Percentiles rank a stretch among this genome's conserved stretches.
Conservation (phyloP, 202 grass and related monocot genomes). For the Schoenoplectus triqueter region DNA sequence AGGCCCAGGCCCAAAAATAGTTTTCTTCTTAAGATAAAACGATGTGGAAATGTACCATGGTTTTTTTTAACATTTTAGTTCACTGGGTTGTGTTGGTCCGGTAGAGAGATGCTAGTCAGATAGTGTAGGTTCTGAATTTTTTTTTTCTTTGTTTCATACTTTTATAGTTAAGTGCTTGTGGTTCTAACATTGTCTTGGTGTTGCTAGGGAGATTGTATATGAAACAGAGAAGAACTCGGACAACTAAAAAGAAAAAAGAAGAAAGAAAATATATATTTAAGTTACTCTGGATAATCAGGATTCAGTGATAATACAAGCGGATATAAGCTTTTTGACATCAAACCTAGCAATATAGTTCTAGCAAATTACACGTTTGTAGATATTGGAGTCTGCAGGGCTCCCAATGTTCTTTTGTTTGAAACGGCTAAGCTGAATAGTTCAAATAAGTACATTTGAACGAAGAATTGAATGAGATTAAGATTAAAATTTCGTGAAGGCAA, state of each 20-base stretch:
- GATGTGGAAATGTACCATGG: not conserved
- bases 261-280: not conserved
- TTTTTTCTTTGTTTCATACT: conserved; percentile 6
- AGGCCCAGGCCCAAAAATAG: conserved; percentile 38
- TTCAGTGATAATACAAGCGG: conserved; percentile 12
- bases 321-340: conserved; percentile 7
- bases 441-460: not conserved
- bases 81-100: no score
- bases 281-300: conserved; percentile 5
- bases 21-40: not conserved
- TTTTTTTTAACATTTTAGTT: not conserved
- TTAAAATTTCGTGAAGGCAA: not conserved
- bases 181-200: conserved; percentile 23
- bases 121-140: not conserved
- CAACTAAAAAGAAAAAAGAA: not conserved
- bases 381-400: not conserved
- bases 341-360: conserved; percentile 18
- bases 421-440: not conserved
- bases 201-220: conserved; percentile 2
- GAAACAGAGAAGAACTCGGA: not conserved
- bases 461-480: not conserved
- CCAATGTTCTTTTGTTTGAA: conserved; percentile 2
- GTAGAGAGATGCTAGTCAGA: conserved; percentile 1
- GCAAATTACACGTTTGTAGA: conserved; percentile 18
- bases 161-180: not conserved